Evolutionary conservation across 768 basidiomycete genomes (phyloP).

Genomic region (Dentipellis sp.): DNA sequence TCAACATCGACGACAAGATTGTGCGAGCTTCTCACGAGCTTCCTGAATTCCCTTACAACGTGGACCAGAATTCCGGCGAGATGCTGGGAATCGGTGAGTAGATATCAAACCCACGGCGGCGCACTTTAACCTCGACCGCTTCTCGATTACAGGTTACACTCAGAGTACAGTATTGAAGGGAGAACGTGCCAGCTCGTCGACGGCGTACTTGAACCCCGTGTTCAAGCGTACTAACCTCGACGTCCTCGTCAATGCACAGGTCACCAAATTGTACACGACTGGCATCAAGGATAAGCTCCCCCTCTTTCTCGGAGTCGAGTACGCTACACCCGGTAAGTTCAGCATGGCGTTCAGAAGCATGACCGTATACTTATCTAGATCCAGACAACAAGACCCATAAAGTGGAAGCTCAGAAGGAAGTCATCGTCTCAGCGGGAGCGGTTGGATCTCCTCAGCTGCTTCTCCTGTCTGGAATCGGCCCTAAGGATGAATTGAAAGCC

Average conservation of each 20-base stretch:
- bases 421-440: constrained; percentile 12
- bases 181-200: neutral
- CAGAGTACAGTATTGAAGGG: neutral
- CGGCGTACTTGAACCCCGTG: neutral
- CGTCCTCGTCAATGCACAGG: constrained; percentile 7
- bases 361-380: no score
- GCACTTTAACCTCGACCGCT: neutral
- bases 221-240: constrained; percentile 1
- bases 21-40: constrained; percentile 13
- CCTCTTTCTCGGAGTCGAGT: constrained; percentile 5
- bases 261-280: constrained; percentile 12
- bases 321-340: neutral
- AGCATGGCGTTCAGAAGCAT: no score
- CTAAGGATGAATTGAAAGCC: constrained; percentile 20
- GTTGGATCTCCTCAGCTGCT: constrained; percentile 27
- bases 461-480: constrained; percentile 31
- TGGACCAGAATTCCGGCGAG: constrained; percentile 16
- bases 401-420: constrained; percentile 10
- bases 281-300: neutral
- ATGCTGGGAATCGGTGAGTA: constrained; percentile 17
- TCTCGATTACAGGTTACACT: neutral
- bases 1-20: neutral
- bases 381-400: neutral
- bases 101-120: neutral
- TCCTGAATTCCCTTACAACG: constrained; percentile 18